These are phyloP conservation scores for Dryas alaskensis DNA, from an alignment of 306 rosid species.

Conservation along the genomic window DNA sequence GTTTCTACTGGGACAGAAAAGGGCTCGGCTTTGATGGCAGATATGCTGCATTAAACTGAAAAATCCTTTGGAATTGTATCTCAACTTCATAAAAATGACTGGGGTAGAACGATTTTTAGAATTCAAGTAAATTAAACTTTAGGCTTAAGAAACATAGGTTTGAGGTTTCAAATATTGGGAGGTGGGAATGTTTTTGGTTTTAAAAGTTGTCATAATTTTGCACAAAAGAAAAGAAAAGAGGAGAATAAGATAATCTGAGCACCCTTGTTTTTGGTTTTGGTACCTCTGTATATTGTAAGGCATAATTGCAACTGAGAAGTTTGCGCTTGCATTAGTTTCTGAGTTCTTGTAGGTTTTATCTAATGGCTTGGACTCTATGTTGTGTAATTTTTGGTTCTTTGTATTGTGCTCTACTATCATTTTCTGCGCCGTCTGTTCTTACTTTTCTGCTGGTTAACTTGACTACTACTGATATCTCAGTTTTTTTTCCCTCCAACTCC, in stretches of 20 bases:
- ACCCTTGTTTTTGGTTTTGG: too few relatives aligned
- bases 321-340: too few relatives aligned
- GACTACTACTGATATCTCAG: slow-evolving; percentile 21
- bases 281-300: too few relatives aligned
- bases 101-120: too few relatives aligned
- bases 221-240: background rate
- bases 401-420: background rate
- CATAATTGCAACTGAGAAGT: too few relatives aligned
- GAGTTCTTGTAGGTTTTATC: too few relatives aligned
- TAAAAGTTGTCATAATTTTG: background rate
- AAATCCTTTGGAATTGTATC: background rate
- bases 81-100: background rate
- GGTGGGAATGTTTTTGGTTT: background rate
- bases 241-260: background rate
- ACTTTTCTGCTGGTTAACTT: background rate
- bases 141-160: background rate
- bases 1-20: background rate
- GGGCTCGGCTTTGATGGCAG: background rate
- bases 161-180: too few relatives aligned
- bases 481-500: slow-evolving; percentile 23
- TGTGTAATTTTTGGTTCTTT: background rate
- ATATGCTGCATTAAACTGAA: background rate
- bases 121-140: too few relatives aligned
- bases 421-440: background rate
- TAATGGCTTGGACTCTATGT: too few relatives aligned